Evolutionary conservation across 2,329 filamentous ascomycete species (phyloP).

Genomic region (Verruconis gallopava): DNA sequence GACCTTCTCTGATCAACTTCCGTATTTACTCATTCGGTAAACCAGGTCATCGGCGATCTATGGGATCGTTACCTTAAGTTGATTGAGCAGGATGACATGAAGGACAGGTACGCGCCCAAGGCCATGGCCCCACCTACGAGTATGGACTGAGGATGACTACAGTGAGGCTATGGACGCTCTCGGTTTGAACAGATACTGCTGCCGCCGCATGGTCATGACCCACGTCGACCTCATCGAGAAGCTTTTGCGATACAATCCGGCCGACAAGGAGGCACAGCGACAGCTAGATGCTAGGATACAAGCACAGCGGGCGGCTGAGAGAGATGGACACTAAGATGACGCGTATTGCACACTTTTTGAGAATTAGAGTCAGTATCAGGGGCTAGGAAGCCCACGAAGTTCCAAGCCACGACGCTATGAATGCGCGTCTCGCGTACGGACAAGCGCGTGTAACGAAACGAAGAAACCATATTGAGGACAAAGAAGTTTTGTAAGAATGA

Average conservation of each 20-base stretch:
- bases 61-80: constrained; percentile 93
- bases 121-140: no score
- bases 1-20: constrained; percentile 10
- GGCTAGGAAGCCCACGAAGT: no score
- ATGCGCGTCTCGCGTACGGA: no score
- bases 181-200: constrained; percentile 92
- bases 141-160: no score
- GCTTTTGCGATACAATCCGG: constrained; percentile 46
- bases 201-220: constrained; percentile 98
- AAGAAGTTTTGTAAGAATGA: no score
- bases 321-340: neutral
- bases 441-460: no score
- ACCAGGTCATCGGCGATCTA: constrained; percentile 85
- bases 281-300: neutral
- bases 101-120: constrained; percentile 21
- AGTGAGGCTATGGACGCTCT: constrained; percentile 95
- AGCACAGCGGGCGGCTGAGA: neutral
- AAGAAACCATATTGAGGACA: no score
- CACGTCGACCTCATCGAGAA: constrained; percentile 99
- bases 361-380: no score
- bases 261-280: constrained; percentile 8
- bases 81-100: constrained; percentile 54
- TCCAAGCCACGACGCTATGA: no score
- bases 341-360: no score
- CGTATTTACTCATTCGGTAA: constrained; percentile 17